Evolutionary conservation across 305 asterid species (phyloP), one percentile per base, ranked within the genome.

Genomic region (Stenogyne calaminthoides): DNA sequence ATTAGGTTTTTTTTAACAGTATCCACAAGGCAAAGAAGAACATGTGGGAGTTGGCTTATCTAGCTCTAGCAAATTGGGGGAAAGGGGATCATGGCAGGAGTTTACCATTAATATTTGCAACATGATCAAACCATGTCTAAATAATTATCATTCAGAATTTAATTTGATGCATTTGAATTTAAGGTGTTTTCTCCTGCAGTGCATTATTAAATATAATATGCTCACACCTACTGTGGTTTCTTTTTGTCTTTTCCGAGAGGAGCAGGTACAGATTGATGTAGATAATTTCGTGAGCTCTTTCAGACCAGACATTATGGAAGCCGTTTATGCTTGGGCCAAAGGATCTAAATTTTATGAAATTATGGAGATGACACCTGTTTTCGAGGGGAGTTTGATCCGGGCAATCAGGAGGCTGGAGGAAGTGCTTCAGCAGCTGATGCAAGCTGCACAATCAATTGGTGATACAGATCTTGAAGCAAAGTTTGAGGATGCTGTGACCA

Each of bases 331-430:
- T 16, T 92, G 99, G 99, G 95, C 97, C 19, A 88, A 80, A 83
- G 98, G 99, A 64, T 90, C 95, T 40, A 94, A 92, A 71, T 94
- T 94, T 70, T 94, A 87, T 15, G 96, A 92, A 84, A 91, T 94
- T 4, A 94, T 90, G 99, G 96, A 94, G 74, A 86, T 89, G 74
- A 85, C 98, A 1, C 96, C 92, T 12, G 99, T 94, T 67, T 94
- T 94, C 6, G 99, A 94, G 83, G 99, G 99, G 49, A 94, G 99
- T 71, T 88, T 94, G 83, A 94, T 94, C 76, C 88, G 99, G 54
- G 99, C 99, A 76, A 94, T 94, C 64, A 83, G 99, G 82, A 92
- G 99, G 80, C 77, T 94, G 76, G 99, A 94, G 79, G 99, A 94
- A 83, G 93, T 94, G 69, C 97, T 94, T 72, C 99, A 90, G 83